A percentile compares a stretch with the other conserved stretches of the same genome.
These are phyloP conservation scores for Dioscorea alata DNA, from an alignment of 106 monocot genomes.

Conservation along the genomic window DNA sequence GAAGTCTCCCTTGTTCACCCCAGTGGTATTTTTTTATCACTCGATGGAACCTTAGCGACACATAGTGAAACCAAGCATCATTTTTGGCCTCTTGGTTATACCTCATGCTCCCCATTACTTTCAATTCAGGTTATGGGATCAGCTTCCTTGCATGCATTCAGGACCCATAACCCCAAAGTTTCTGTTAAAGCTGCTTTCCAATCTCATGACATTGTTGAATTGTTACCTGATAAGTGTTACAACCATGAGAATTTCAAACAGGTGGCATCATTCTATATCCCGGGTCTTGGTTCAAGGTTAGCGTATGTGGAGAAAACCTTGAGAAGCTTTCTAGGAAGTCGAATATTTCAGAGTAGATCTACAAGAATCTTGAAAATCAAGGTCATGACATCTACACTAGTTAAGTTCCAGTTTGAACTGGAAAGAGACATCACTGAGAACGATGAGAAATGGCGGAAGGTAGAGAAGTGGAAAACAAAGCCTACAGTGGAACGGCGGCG, in stretches of 20 bases:
- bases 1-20: slow-evolving; percentile 57
- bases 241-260: slow-evolving; percentile 8
- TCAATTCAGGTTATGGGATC: slow-evolving; percentile 43
- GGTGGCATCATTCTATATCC: slow-evolving; percentile 17
- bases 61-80: slow-evolving; percentile 9
- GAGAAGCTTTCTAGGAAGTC: slow-evolving; percentile 22
- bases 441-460: slow-evolving; percentile 46
- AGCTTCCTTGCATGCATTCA: slow-evolving; percentile 34
- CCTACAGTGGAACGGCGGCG: slow-evolving; percentile 32
- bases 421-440: slow-evolving; percentile 55
- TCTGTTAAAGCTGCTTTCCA: slow-evolving; percentile 28
- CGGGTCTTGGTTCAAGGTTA: slow-evolving; percentile 33
- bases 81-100: slow-evolving; percentile 19
- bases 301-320: slow-evolving; percentile 31
- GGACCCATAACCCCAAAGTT: slow-evolving; percentile 16
- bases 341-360: slow-evolving; percentile 13
- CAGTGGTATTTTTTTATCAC: slow-evolving; percentile 24
- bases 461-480: slow-evolving; percentile 60
- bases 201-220: slow-evolving; percentile 46
- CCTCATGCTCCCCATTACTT: slow-evolving; percentile 44
- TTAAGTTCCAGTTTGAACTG: slow-evolving; percentile 61
- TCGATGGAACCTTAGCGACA: slow-evolving; percentile 20
- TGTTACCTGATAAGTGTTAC: slow-evolving; percentile 61
- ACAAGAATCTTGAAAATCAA: slow-evolving; percentile 45
- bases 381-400: slow-evolving; percentile 31